Percentiles rank a stretch among this genome's conserved stretches.
phyloP scores from a whole-genome alignment of 495 filamentous ascomycete species.

The Aspergillus incahuasiensis region DNA sequence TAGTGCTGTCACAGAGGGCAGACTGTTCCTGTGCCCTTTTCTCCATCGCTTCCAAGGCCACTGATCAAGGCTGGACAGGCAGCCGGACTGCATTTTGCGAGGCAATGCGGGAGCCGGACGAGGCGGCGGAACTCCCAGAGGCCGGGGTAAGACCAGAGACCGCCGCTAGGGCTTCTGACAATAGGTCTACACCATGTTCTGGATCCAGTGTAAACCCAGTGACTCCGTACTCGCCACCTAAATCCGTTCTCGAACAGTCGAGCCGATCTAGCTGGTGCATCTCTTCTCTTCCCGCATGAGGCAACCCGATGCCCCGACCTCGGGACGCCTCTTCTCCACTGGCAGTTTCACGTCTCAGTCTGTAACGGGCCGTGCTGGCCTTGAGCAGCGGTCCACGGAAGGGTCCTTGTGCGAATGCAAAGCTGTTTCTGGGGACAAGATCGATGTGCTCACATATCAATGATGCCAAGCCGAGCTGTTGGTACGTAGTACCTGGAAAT shows the following conservation, averaged over 20 bases:
- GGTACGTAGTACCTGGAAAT: conserved; percentile 7
- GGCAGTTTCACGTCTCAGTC: conserved; percentile 1
- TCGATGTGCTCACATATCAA: neutral
- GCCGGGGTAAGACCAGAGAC: conserved; percentile 6
- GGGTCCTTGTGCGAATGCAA: neutral
- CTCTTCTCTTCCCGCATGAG: conserved; percentile 5
- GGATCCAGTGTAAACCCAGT: neutral
- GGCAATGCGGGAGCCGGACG: too few species aligned
- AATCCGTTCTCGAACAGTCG: neutral
- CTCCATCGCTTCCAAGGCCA: too few species aligned
- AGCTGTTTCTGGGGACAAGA: neutral
- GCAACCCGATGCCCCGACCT: too few species aligned
- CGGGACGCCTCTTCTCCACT: conserved; percentile 2
- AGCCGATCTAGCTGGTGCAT: neutral
- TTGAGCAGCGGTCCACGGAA: neutral
- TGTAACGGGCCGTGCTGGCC: neutral
- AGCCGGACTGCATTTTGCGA: too few species aligned
- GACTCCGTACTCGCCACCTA: neutral
- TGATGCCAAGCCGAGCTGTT: conserved; percentile 7
- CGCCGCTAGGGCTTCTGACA: conserved; percentile 13
- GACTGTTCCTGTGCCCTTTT: too few species aligned
- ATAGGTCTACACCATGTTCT: neutral
- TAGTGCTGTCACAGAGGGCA: too few species aligned
- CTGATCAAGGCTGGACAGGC: too few species aligned
- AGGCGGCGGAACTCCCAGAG: conserved; percentile 9